A percentile compares a stretch with the other conserved stretches of the same genome.
phyloP scores from a whole-genome alignment of 768 basidiomycete genomes.

The Fomitopsis pulvina region DNA sequence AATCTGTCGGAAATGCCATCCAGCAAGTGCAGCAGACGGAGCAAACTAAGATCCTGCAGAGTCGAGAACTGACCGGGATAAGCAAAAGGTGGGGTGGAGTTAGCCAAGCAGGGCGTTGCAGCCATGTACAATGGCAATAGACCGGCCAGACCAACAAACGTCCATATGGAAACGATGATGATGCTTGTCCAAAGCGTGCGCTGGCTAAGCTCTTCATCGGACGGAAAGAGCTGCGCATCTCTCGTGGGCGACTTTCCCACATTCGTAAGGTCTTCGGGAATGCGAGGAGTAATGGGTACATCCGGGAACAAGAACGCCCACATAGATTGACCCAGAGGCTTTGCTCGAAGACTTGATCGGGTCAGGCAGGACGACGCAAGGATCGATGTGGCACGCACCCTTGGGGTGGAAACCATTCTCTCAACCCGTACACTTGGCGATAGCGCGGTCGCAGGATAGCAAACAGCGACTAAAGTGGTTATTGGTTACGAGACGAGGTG shows the following conservation, averaged over 20 bases:
- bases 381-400: conserved; percentile 40
- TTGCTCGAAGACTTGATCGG: conserved; percentile 50
- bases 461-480: conserved; percentile 46
- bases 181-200: conserved; percentile 64
- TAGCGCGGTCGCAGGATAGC: conserved; percentile 62
- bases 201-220: conserved; percentile 69
- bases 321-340: conserved; percentile 48
- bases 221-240: conserved; percentile 51
- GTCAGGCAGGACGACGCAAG: not conserved
- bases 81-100: conserved; percentile 34
- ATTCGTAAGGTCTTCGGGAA: conserved; percentile 51
- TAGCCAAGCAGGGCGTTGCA: conserved; percentile 58
- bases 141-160: conserved; percentile 61
- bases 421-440: conserved; percentile 62
- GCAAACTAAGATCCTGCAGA: conserved; percentile 69
- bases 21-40: conserved; percentile 62
- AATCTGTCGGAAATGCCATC: conserved; percentile 24
- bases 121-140: conserved; percentile 71
- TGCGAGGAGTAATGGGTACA: conserved; percentile 54
- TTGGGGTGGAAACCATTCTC: conserved; percentile 74
- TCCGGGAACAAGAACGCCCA: conserved; percentile 68
- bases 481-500: not conserved
- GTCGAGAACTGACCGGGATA: conserved; percentile 60
- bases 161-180: conserved; percentile 58
- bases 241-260: conserved; percentile 40